Conservation (phyloP, 345 rosid species). For the Citrus maxima region DNA sequence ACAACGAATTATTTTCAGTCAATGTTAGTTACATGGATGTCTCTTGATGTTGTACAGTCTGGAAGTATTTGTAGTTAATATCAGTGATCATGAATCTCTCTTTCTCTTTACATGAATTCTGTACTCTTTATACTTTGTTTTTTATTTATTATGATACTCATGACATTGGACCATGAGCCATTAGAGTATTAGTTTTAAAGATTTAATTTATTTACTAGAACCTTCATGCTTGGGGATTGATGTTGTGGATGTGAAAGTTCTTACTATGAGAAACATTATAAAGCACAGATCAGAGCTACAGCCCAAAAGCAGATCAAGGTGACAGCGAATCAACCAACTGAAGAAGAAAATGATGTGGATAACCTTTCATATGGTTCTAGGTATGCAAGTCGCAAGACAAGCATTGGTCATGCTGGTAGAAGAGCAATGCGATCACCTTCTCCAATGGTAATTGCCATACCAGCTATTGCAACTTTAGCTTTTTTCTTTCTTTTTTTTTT, state of each 20-base stretch:
- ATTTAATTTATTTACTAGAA: not conserved
- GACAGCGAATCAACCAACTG: slow-evolving; percentile 15
- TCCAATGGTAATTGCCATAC: slow-evolving; percentile 32
- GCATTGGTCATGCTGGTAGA: slow-evolving; percentile 39
- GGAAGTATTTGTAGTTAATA: too few relatives aligned
- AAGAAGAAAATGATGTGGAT: slow-evolving; percentile 34
- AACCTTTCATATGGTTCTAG: slow-evolving; percentile 22
- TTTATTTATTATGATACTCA: not conserved
- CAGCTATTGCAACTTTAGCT: not conserved
- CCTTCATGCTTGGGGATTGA: not conserved
- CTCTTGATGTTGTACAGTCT: too few relatives aligned
- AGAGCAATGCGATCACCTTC: slow-evolving; percentile 28
- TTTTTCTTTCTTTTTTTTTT: not conserved
- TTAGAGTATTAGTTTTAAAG: too few relatives aligned
- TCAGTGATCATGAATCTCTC: too few relatives aligned
- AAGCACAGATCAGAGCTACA: slow-evolving; percentile 5
- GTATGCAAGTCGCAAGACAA: slow-evolving; percentile 9
- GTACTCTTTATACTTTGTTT: not conserved
- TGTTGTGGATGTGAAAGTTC: not conserved
- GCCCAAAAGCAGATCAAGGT: slow-evolving; percentile 23
- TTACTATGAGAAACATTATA: not conserved
- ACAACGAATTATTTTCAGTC: not conserved
- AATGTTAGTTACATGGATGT: not conserved
- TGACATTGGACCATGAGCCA: not conserved
- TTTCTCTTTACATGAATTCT: not conserved